phyloP scores from a whole-genome alignment of 371 early-diverging fungal species.

The Chytridium lagenaria region DNA sequence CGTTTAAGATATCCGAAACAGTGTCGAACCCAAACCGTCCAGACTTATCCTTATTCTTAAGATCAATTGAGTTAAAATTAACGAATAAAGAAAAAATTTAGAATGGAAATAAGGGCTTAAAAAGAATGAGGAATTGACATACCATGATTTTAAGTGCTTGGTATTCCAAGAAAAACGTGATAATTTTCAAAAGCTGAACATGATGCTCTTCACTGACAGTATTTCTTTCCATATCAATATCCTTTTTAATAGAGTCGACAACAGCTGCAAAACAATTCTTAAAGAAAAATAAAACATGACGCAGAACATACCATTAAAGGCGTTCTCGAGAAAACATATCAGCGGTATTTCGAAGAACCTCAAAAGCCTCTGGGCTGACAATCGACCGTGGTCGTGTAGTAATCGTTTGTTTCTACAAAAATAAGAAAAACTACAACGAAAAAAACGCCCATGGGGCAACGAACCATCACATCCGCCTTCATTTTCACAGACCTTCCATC shows the following conservation, averaged over 20 bases:
- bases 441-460: not conserved
- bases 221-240: constrained; percentile 66
- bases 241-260: constrained; percentile 61
- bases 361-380: constrained; percentile 20
- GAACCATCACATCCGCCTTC: constrained; percentile 1
- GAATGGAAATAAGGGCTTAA: too few species aligned
- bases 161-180: constrained; percentile 54
- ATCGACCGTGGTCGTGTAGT: not conserved
- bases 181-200: constrained; percentile 44
- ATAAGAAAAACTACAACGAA: not conserved
- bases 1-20: constrained; percentile 61
- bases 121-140: too few species aligned
- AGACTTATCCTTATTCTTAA: constrained; percentile 2
- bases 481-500: constrained; percentile 11
- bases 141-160: constrained; percentile 33
- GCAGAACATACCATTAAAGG: constrained; percentile 65
- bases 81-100: too few species aligned
- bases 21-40: constrained; percentile 60
- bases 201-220: constrained; percentile 62
- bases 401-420: constrained; percentile 5
- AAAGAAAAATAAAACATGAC: not conserved
- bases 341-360: constrained; percentile 39
- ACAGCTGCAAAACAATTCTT: constrained; percentile 54
- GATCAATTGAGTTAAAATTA: not conserved
- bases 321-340: constrained; percentile 59